A percentile compares a stretch with the other conserved stretches of the same genome.
These are phyloP conservation scores for Penicillium robsamsonii DNA, from an alignment of 495 filamentous ascomycete genomes.

Conservation along the genomic window DNA sequence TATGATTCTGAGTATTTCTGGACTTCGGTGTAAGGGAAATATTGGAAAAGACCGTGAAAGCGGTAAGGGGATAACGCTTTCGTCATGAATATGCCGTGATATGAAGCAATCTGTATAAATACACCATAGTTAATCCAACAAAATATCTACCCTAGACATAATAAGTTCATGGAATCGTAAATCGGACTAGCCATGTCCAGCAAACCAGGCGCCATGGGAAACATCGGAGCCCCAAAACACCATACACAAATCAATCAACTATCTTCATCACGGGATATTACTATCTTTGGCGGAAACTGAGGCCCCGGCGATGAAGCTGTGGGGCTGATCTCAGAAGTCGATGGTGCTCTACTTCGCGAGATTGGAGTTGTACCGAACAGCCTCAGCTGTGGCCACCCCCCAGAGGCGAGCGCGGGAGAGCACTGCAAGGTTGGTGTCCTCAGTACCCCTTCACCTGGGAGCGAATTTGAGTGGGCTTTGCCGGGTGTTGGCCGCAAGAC, in stretches of 20 bases:
- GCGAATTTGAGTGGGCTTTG: slow-evolving; percentile 15
- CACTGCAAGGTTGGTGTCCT: neutral
- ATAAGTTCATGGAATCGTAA: neutral
- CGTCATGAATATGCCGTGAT: neutral
- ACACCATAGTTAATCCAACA: neutral
- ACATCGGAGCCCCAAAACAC: neutral
- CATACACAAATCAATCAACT: neutral
- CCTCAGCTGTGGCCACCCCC: neutral
- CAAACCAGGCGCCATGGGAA: neutral
- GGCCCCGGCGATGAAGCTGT: neutral
- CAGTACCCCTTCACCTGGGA: neutral
- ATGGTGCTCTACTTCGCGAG: slow-evolving; percentile 1
- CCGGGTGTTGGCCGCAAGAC: slow-evolving; percentile 1
- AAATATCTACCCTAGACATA: neutral
- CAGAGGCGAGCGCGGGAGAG: neutral
- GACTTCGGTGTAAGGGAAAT: neutral
- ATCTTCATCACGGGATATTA: neutral
- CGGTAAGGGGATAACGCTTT: neutral
- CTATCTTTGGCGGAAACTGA: neutral
- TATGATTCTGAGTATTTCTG: neutral
- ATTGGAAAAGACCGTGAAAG: neutral
- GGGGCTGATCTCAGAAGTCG: neutral
- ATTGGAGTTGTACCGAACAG: neutral
- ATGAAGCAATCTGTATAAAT: neutral
- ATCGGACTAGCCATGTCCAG: neutral